These are phyloP conservation scores for Edaphochlamys debaryana DNA, from an alignment of 139 green algal genomes.

Conservation along the genomic window DNA sequence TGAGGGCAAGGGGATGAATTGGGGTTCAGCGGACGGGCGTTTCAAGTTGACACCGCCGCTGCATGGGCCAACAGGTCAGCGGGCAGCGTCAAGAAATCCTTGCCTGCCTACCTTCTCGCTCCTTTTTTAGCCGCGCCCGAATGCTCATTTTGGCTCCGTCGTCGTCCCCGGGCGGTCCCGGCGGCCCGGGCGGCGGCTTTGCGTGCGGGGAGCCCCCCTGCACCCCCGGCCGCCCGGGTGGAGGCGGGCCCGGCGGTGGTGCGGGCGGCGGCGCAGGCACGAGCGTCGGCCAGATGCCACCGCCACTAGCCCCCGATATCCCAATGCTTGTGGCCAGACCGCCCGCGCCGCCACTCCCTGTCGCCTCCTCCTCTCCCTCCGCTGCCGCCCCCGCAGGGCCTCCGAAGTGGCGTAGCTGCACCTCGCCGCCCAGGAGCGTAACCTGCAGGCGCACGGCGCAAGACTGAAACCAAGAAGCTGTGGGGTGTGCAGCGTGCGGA, in stretches of 20 bases:
- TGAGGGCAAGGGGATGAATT: background rate
- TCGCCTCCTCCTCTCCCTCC: background rate
- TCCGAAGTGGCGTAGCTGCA: slow-evolving; percentile 13
- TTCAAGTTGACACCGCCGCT: too few species aligned
- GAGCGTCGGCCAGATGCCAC: background rate
- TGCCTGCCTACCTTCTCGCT: slow-evolving; percentile 19
- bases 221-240: background rate
- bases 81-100: too few species aligned
- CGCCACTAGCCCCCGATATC: background rate
- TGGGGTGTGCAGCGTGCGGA: too few species aligned
- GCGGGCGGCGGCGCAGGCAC: too few species aligned
- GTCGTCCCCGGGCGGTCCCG: too few species aligned
- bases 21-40: too few species aligned
- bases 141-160: background rate
- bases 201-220: background rate
- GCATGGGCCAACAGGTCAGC: too few species aligned
- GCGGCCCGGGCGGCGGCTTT: background rate
- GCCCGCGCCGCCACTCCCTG: background rate
- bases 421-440: slow-evolving; percentile 20
- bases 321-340: too few species aligned
- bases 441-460: too few species aligned
- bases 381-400: background rate
- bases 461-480: too few species aligned
- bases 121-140: slow-evolving; percentile 17
- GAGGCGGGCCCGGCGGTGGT: background rate